Conservation (phyloP, 1,139 yeast species). For the Barnettozyma hawaiiensis region DNA sequence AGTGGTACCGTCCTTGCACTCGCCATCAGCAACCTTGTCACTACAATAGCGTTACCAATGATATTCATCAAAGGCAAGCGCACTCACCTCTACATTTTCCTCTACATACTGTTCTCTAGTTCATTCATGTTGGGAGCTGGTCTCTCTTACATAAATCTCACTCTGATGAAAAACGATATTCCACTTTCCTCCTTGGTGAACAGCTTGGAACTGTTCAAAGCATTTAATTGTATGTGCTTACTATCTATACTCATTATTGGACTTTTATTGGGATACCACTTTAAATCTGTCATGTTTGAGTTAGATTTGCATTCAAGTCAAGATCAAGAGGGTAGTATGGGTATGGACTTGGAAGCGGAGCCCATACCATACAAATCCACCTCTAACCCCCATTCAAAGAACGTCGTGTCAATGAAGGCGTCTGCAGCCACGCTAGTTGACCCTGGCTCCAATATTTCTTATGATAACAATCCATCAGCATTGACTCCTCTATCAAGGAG, state of each 20-base stretch:
- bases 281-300: not conserved
- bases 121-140: constrained; percentile 23
- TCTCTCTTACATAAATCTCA: constrained; percentile 14
- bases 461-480: not conserved
- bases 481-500: constrained; percentile 2
- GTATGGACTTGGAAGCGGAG: not conserved
- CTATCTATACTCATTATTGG: constrained; percentile 18
- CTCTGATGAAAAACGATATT: constrained; percentile 1
- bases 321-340: not conserved
- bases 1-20: constrained; percentile 10
- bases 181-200: not conserved
- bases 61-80: constrained; percentile 2
- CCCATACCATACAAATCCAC: not conserved
- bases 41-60: constrained; percentile 3
- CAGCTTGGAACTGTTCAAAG: constrained; percentile 6
- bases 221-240: constrained; percentile 13
- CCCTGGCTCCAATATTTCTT: not conserved
- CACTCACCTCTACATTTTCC: not conserved
- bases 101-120: constrained; percentile 8
- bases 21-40: constrained; percentile 16
- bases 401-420: constrained; percentile 20
- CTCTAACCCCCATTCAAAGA: constrained; percentile 5
- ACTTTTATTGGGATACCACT: constrained; percentile 12
- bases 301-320: not conserved
- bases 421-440: constrained; percentile 25